Evolutionary conservation across 2,329 filamentous ascomycete genomes (phyloP).

Genomic region (Daldinia sp.): DNA sequence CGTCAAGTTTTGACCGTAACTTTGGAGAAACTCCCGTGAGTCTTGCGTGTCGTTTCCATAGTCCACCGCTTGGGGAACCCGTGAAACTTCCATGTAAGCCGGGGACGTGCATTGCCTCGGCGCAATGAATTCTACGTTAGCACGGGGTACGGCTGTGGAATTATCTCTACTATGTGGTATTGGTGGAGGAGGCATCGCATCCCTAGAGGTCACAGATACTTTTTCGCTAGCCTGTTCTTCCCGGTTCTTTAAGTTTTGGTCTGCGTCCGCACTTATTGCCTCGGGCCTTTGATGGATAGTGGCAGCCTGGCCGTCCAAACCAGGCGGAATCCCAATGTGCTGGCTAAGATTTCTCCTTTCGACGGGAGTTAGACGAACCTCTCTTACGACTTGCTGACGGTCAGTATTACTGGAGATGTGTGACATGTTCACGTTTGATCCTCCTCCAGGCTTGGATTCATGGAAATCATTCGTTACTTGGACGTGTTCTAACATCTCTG

Average conservation of each 20-base stretch:
- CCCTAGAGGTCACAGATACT: conserved; percentile 39
- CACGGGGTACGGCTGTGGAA: not conserved
- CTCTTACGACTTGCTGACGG: conserved; percentile 19
- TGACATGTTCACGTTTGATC: not conserved
- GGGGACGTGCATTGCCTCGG: not conserved
- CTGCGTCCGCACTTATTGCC: not conserved
- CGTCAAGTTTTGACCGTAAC: not conserved
- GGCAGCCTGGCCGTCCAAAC: not conserved
- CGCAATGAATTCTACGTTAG: not conserved
- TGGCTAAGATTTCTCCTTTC: not conserved
- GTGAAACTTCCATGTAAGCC: not conserved
- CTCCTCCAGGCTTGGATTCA: not conserved
- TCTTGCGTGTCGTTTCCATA: not conserved
- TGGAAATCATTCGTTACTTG: not conserved
- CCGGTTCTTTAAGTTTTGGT: not conserved
- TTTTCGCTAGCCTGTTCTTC: conserved; percentile 17
- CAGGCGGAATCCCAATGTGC: not conserved
- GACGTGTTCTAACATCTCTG: not conserved
- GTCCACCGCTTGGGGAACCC: not conserved
- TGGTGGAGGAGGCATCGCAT: conserved; percentile 47
- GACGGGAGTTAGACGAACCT: conserved; percentile 2
- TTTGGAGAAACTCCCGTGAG: not conserved
- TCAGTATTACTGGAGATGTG: not conserved
- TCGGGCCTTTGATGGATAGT: not conserved
- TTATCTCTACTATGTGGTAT: conserved; percentile 28